phyloP scores from a whole-genome alignment of 2,329 filamentous ascomycete genomes.

The Pyricularia sp. region DNA sequence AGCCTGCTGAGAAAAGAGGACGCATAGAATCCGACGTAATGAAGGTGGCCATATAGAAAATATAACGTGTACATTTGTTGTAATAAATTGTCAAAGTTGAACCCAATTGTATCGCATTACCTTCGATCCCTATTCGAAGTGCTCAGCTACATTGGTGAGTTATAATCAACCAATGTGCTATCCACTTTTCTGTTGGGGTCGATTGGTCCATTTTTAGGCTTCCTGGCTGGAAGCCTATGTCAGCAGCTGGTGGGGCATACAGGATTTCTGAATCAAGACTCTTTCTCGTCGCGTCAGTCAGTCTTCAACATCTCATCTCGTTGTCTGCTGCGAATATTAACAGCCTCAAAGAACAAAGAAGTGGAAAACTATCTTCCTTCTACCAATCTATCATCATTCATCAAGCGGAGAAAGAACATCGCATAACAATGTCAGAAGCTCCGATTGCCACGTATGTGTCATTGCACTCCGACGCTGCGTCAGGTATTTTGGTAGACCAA shows the following conservation, averaged over 20 bases:
- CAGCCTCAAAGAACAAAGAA: background rate
- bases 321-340: background rate
- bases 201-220: background rate
- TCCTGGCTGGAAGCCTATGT: background rate
- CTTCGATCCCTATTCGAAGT: too few relatives aligned
- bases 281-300: background rate
- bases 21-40: background rate
- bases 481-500: conserved; percentile 6
- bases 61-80: background rate
- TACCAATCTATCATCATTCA: background rate
- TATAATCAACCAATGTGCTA: background rate
- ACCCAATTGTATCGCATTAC: too few relatives aligned
- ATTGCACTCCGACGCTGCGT: conserved; percentile 55
- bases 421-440: conserved; percentile 18
- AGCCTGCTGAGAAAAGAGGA: background rate
- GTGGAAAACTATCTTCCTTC: background rate
- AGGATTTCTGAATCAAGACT: too few relatives aligned
- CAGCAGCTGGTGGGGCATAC: background rate
- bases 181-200: background rate
- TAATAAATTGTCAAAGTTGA: background rate
- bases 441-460: conserved; percentile 59
- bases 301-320: background rate
- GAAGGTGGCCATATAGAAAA: background rate
- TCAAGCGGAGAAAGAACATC: background rate
- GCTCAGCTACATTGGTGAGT: too few relatives aligned